Evolutionary conservation across 106 monocot genomes (phyloP), one percentile per base, ranked within the genome.

Genomic region (Acorus calamus): DNA sequence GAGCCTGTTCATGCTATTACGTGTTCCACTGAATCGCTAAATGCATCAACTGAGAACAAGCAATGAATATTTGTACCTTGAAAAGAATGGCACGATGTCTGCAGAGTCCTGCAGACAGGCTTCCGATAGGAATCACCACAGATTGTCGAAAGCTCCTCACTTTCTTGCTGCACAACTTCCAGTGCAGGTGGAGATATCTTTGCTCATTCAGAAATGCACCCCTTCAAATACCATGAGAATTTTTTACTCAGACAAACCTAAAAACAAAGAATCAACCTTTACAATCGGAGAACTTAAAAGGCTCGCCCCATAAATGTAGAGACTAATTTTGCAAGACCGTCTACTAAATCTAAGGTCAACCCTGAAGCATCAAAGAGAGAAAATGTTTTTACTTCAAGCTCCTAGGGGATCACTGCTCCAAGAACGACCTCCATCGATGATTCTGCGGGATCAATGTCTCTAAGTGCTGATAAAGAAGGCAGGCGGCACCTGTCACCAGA

Each of bases 81-180:
- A 89, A 89, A 60, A 85, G 79, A 45, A 89, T 85, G 49, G 85
- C 74, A 59, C 89, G 85, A 64, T 89, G 89, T 58, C 89, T 70
- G 63, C 89, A 89, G 55, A 85, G 71, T 50, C 89, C 85, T 50
- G 66, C 57, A 48, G 74, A 77, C 49, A 89, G 49, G 65, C 62
- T 77, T 42, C 85, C 82, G 64, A 89, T 82, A 11, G 69, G 82
- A 59, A 89, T 57, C 6, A 85, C 79, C 11, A 79, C 43, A 63
- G 56, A 75, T 14, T 66, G 55, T 28, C 78, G 72, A 57, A 2
- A 47, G 57, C 67, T 82, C 42, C 75, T 82, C 59, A 83, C 52
- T 73, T 79, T 71, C 66, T 89, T 82, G 74, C 82, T 85, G 59
- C 54, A 62, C 28, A 65, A 66, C 61, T 85, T 84, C 89, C 85